Percentiles rank a stretch among this genome's conserved stretches.
phyloP scores from a whole-genome alignment of 495 filamentous ascomycete genomes.

The Penicillium diatomitis region DNA sequence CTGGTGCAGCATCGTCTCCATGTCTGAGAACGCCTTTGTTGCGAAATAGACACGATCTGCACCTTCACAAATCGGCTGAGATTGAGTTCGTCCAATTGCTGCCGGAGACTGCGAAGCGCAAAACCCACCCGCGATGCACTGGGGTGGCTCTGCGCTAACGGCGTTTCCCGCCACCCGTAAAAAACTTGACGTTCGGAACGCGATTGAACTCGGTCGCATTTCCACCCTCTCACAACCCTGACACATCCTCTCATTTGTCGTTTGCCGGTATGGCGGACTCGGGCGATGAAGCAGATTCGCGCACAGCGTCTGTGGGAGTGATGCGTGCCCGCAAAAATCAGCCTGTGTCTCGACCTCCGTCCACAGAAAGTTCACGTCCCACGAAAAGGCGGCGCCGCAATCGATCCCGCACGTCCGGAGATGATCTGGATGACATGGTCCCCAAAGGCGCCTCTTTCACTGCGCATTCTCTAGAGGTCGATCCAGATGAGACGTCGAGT shows the following conservation, averaged over 20 bases:
- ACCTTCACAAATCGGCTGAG: too few species aligned
- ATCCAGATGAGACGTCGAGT: slow-evolving; percentile 26
- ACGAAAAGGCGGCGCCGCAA: slow-evolving; percentile 24
- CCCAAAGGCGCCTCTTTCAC: slow-evolving; percentile 33
- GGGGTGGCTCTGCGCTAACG: slow-evolving; percentile 4
- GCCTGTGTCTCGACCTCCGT: slow-evolving; percentile 12
- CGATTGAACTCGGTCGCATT: too few species aligned
- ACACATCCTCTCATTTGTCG: not conserved
- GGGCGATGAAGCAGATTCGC: slow-evolving; percentile 34
- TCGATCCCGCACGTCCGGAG: slow-evolving; percentile 12
- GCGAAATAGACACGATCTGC: too few species aligned
- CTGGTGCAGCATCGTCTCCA: too few species aligned
- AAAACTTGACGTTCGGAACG: not conserved
- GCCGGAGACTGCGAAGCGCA: not conserved
- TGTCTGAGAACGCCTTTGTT: too few species aligned
- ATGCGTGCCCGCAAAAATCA: slow-evolving; percentile 15
- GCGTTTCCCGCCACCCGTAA: slow-evolving; percentile 17
- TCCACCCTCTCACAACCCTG: not conserved
- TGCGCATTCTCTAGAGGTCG: slow-evolving; percentile 22
- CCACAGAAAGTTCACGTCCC: slow-evolving; percentile 18
- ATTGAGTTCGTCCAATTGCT: too few species aligned
- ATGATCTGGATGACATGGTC: slow-evolving; percentile 29
- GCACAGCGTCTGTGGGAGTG: slow-evolving; percentile 30
- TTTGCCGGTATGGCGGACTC: slow-evolving; percentile 21
- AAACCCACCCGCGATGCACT: not conserved